Conservation (phyloP, 805 yeast species). For the Saccharomycopsis sp. region DNA sequence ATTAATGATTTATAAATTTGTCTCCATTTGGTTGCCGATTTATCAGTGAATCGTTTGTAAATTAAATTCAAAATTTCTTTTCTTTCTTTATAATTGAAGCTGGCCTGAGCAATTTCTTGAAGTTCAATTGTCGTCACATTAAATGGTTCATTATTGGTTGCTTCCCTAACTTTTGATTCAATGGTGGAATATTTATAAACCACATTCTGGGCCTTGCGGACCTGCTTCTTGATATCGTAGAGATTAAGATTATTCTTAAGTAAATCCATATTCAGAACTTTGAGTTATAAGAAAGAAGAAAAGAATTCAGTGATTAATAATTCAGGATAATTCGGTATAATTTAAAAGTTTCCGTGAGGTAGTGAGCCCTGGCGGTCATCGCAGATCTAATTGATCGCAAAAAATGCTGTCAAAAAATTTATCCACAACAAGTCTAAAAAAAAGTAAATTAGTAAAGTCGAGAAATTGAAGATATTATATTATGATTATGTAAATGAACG, state of each 20-base stretch:
- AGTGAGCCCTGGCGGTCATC: too few relatives aligned
- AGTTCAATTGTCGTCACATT: slow-evolving; percentile 86
- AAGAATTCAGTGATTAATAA: too few relatives aligned
- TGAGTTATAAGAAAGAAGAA: too few relatives aligned
- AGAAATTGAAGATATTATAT: too few relatives aligned
- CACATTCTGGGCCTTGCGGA: slow-evolving; percentile 94
- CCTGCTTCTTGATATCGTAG: slow-evolving; percentile 94
- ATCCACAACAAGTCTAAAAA: too few relatives aligned
- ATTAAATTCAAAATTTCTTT: slow-evolving; percentile 71
- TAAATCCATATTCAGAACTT: too few relatives aligned
- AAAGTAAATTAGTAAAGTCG: too few relatives aligned
- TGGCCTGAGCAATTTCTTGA: slow-evolving; percentile 94
- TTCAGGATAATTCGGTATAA: too few relatives aligned
- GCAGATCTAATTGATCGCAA: too few relatives aligned
- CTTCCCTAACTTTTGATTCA: slow-evolving; percentile 94
- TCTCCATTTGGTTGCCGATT: slow-evolving; percentile 94
- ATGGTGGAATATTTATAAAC: slow-evolving; percentile 90
- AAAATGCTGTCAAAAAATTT: too few relatives aligned
- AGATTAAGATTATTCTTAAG: slow-evolving; percentile 77
- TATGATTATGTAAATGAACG: too few relatives aligned
- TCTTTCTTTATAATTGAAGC: slow-evolving; percentile 74
- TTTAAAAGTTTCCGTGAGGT: too few relatives aligned
- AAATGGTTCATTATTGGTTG: slow-evolving; percentile 99
- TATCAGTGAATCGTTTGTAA: slow-evolving; percentile 87
- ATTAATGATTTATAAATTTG: slow-evolving; percentile 94